A percentile compares a stretch with the other conserved stretches of the same genome.
These are phyloP conservation scores for Aspergillus incahuasiensis DNA, from an alignment of 495 filamentous ascomycete species.

Conservation along the genomic window DNA sequence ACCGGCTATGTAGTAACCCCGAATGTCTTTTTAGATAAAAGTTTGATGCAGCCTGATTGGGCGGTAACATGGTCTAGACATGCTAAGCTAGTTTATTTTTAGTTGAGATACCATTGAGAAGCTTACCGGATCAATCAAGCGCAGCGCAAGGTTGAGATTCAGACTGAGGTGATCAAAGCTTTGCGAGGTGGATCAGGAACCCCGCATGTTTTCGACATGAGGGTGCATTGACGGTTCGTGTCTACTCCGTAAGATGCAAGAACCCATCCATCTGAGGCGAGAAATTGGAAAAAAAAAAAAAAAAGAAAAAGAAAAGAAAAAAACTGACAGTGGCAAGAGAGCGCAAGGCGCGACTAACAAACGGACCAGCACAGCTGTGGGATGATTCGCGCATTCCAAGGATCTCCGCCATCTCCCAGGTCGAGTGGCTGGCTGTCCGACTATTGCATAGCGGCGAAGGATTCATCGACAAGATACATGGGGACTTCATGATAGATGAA, in stretches of 20 bases:
- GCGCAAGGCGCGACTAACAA: not conserved
- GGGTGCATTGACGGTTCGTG: not conserved
- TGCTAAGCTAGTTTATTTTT: constrained; percentile 1
- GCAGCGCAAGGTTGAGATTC: not conserved
- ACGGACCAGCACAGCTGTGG: not conserved
- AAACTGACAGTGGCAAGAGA: not conserved
- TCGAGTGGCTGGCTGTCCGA: not conserved
- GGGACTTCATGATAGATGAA: not conserved
- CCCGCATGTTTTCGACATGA: constrained; percentile 1
- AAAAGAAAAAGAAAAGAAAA: too few relatives aligned
- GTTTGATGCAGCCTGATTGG: not conserved
- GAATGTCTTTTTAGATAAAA: not conserved
- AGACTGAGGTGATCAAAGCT: constrained; percentile 1
- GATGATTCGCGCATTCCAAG: not conserved
- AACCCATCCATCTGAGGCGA: not conserved
- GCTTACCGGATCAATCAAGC: not conserved
- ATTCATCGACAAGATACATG: not conserved
- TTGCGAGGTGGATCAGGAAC: constrained; percentile 2
- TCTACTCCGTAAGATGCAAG: not conserved
- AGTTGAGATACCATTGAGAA: constrained; percentile 11
- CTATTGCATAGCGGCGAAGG: not conserved
- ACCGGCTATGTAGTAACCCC: constrained; percentile 33
- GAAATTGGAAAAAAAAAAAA: too few relatives aligned
- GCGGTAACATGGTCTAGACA: not conserved
- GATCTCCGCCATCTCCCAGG: not conserved